Percentiles rank a stretch among this genome's conserved stretches.
Evolutionary conservation across 2,329 filamentous ascomycete species (phyloP).

Genomic region (Aquanectria penicillioides): DNA sequence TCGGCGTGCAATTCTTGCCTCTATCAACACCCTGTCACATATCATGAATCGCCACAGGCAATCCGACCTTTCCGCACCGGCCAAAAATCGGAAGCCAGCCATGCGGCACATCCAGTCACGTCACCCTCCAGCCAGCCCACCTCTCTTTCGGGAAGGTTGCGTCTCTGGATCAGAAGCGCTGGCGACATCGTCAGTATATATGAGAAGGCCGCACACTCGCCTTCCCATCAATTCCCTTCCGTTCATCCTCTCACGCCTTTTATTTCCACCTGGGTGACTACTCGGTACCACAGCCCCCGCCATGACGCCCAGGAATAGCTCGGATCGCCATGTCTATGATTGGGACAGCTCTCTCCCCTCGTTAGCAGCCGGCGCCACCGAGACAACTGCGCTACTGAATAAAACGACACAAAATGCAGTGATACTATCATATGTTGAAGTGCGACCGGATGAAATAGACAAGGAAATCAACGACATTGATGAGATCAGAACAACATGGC

Average conservation of each 20-base stretch:
- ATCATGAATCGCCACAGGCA: background rate
- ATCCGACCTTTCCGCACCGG: too few species aligned
- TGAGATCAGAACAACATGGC: constrained; percentile 69
- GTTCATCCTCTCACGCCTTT: background rate
- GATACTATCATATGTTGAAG: background rate
- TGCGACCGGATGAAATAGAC: background rate
- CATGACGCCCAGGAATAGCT: background rate
- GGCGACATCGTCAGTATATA: background rate
- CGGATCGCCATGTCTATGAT: background rate
- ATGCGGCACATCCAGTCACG: background rate
- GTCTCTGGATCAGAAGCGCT: background rate
- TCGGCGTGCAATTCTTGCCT: background rate
- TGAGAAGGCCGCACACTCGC: background rate
- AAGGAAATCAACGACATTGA: background rate
- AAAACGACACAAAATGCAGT: background rate
- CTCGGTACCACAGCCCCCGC: background rate
- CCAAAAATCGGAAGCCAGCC: background rate
- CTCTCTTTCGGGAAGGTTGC: background rate
- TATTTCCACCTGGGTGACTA: background rate
- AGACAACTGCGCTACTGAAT: background rate
- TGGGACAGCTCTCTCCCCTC: background rate
- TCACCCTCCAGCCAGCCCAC: background rate
- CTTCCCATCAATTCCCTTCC: background rate
- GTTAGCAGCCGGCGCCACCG: background rate
- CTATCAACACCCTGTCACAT: background rate